Evolutionary conservation across 345 rosid species (phyloP).

Genomic region (Eucalyptus albens): DNA sequence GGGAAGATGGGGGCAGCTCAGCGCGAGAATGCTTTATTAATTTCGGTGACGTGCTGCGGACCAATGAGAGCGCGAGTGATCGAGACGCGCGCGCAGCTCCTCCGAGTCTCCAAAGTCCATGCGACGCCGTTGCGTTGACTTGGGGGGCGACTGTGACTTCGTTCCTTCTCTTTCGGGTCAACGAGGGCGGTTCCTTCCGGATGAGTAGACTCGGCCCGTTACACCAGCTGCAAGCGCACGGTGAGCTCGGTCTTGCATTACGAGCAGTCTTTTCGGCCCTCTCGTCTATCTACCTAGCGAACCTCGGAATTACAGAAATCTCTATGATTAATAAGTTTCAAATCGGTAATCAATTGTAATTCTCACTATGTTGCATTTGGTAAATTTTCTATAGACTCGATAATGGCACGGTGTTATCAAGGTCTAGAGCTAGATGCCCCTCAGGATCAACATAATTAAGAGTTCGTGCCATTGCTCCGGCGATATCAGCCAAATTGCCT

Average conservation of each 20-base stretch:
- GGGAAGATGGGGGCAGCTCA: accelerated
- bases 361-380: background rate
- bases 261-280: background rate
- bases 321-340: background rate
- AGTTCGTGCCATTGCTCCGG: background rate
- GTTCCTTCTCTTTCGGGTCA: background rate
- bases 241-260: background rate
- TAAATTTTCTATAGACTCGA: background rate
- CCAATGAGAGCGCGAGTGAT: background rate
- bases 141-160: background rate
- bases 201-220: background rate
- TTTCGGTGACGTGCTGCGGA: background rate
- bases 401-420: background rate
- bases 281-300: background rate
- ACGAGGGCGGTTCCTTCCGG: background rate
- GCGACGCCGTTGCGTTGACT: background rate
- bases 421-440: background rate
- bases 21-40: background rate
- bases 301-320: background rate
- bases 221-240: background rate
- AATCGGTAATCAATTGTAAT: background rate
- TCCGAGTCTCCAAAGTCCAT: background rate
- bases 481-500: background rate
- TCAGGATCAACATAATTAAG: background rate
- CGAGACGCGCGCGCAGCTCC: background rate